Percentiles rank a stretch among this genome's conserved stretches.
phyloP scores from a whole-genome alignment of 352 stramenopile genomes.

The Thraustotheca clavata region DNA sequence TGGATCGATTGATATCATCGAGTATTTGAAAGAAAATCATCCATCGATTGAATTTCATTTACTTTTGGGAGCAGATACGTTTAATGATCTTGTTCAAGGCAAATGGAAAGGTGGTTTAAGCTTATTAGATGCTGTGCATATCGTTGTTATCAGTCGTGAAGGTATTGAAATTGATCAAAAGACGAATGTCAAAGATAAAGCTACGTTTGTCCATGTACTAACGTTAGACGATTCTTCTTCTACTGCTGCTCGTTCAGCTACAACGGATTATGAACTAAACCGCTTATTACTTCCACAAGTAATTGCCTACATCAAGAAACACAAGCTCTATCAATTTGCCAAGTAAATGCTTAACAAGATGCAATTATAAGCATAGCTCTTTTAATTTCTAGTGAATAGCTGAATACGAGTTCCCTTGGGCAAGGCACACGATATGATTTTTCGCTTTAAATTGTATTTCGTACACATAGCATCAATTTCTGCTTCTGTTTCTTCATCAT shows the following conservation, averaged over 20 bases:
- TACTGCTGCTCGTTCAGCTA: conserved; percentile 41
- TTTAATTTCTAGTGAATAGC: conserved; percentile 26
- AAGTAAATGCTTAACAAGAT: too few species aligned
- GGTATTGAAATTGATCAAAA: conserved; percentile 34
- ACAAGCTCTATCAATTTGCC: conserved; percentile 70
- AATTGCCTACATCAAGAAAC: conserved; percentile 61
- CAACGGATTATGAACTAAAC: conserved; percentile 32
- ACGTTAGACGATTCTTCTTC: conserved; percentile 67
- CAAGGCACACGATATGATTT: conserved; percentile 40
- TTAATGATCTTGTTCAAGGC: conserved; percentile 59
- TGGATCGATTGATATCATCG: conserved; percentile 69
- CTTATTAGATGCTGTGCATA: conserved; percentile 48
- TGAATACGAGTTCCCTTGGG: conserved; percentile 46
- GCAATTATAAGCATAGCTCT: background rate
- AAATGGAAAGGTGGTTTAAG: conserved; percentile 84
- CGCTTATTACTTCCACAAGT: conserved; percentile 43
- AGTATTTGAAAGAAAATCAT: conserved; percentile 36
- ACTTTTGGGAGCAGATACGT: conserved; percentile 77
- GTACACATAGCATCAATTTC: conserved; percentile 55
- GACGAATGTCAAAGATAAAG: conserved; percentile 20
- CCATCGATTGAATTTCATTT: conserved; percentile 55
- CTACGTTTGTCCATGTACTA: conserved; percentile 49
- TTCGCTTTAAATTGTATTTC: conserved; percentile 37
- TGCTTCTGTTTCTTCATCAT: conserved; percentile 57
- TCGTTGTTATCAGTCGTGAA: conserved; percentile 65